Base-by-base conservation (phyloP, 345 rosid species). In the Gossypium mustelinum region DNA sequence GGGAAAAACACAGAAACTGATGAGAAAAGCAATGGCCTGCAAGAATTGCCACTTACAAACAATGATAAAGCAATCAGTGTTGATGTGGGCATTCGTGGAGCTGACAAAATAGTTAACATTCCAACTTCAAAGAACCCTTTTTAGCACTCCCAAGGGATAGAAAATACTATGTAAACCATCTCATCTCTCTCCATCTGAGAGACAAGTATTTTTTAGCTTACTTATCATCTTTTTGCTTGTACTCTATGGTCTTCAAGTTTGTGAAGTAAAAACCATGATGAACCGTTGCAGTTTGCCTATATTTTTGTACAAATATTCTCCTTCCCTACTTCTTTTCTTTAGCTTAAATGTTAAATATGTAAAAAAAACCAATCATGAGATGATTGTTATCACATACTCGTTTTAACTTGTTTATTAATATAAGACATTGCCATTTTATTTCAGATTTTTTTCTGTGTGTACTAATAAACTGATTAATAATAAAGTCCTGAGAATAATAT, bases 11-110 rank as follows among this genome's bases (percentile, higher is more conserved):
- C 81, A 8, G 27, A 68, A 25, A 54, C 58, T 1, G 79, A 81
- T 29, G 84, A 83, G 43, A 84, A 83, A 72, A 59, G 34, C 7
- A 87, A 73, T 16, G 43, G 9, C 20, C 22, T 60, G 52, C 82
- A 73, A 11, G 94, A 89, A 74, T 77, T 93, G 58, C 94, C 95
- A 0, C 71, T 89, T 66, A 83, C 83, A 4, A 80, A 75, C n/a
- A 60, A 41, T 2, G 43, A n/a, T 11, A 55, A 59, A 70, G 27
- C 82, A 64, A 47, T 12, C 11, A 74, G 72, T 51, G 67, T 65
- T 70, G 82, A 34, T 7, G 81, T 79, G 54, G 69, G 68, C 70
- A 73, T 73, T 74, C 43, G 68, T 11, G 62, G 77, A 41, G 63
- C 70, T 48, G 67, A 52, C 16, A 77, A 29, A 65, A 14, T 72